A percentile compares a stretch with the other conserved stretches of the same genome.
phyloP scores from a whole-genome alignment of 768 basidiomycete species.

The Xerocomellus amylosporus region DNA sequence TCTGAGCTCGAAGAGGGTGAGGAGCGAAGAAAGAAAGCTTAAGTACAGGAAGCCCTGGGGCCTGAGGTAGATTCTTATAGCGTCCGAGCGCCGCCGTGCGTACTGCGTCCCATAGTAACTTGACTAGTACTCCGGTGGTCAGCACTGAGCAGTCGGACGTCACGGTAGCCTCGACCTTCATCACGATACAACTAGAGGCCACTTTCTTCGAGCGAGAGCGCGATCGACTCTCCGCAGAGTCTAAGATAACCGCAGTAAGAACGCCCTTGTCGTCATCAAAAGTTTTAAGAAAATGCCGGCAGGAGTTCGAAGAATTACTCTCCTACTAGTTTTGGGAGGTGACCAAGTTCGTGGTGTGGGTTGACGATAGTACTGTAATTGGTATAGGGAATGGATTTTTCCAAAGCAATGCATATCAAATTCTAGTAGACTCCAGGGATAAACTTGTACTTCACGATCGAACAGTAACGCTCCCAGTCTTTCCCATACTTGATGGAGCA shows the following conservation, averaged over 20 bases:
- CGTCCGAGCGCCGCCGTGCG: too few relatives aligned
- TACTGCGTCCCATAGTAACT: too few relatives aligned
- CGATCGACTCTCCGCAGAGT: constrained; percentile 64
- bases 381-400: neutral
- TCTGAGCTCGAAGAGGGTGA: neutral
- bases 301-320: constrained; percentile 88
- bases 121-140: too few relatives aligned
- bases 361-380: too few relatives aligned
- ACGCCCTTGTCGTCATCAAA: neutral
- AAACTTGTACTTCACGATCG: constrained; percentile 86
- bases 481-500: constrained; percentile 91
- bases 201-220: constrained; percentile 72
- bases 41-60: too few relatives aligned
- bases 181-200: too few relatives aligned
- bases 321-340: constrained; percentile 46
- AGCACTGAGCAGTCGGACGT: too few relatives aligned
- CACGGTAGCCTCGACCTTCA: too few relatives aligned
- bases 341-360: too few relatives aligned
- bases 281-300: too few relatives aligned
- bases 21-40: too few relatives aligned
- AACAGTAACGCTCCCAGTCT: constrained; percentile 90
- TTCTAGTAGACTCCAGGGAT: constrained; percentile 82
- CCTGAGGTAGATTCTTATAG: neutral
- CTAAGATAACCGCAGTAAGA: constrained; percentile 73
- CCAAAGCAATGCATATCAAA: constrained; percentile 9